Base-by-base conservation (phyloP, 2,329 filamentous ascomycete species). In the Chlorencoelia australis region DNA sequence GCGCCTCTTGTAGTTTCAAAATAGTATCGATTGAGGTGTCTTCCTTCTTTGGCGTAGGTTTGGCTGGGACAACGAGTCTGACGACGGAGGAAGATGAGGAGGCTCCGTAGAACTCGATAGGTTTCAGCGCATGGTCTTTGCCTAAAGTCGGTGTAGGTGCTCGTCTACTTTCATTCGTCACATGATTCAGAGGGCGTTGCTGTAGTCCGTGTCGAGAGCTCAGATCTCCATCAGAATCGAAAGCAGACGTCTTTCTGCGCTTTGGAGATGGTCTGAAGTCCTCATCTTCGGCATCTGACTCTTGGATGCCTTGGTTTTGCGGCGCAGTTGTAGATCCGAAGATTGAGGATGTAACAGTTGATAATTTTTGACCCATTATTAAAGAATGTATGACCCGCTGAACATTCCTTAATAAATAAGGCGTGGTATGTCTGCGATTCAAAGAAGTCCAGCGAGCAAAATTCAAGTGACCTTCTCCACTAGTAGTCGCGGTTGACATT, bases 361-460 rank as follows among this genome's bases (percentile, higher is more conserved):
- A 40, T n/a, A n/a, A n/a, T n/a, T n/a, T n/a, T n/a, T n/a, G n/a
- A 34, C 47, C 49, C 49, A 50, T 48, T 9, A 24, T 48, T 26
- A 45, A 33, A 32, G 28, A 29, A 7, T 36, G 28, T 19, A 49
- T 10, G 14, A 34, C 40, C 18, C 35, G 43, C 19, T 43, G 46
- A n/a, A 51, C 42, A 42, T 52, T 53, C 27, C 46, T 40, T 13
- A 34, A 28, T n/a, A 53, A 20, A 25, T 42, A 51, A 14, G 43
- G 35, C 32, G 33, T 33, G 14, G 21, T 35, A 16, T 37, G 21
- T 11, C 18, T 35, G 11, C 41, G 41, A 25, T 42, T 15, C 15
- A 35, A 29, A 17, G 14, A 21, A 25, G 27, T 25, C 25, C 37
- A 42, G 14, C 32, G 26, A 31, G 25, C 36, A 27, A 45, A 26